These are phyloP conservation scores for Ziziphus jujuba DNA, from an alignment of 306 rosid genomes.

Conservation along the genomic window DNA sequence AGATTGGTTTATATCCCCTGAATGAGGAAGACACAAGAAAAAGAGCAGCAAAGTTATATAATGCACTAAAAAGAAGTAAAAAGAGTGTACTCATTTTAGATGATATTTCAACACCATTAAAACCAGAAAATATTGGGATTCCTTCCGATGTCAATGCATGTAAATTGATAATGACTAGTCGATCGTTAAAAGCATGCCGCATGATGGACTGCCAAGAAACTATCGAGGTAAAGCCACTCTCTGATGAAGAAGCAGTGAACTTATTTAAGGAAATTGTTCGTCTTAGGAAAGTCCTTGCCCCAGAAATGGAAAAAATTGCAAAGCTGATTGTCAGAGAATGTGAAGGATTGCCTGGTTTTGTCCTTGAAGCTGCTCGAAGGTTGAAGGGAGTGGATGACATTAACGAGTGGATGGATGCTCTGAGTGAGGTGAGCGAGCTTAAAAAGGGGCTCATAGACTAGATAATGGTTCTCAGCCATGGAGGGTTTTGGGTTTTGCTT, in stretches of 20 bases:
- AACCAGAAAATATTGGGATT: conserved; percentile 4
- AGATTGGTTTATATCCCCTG: not conserved
- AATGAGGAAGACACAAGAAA: conserved; percentile 5
- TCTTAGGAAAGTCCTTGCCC: not conserved
- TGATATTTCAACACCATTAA: not conserved
- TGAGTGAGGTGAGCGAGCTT: not conserved
- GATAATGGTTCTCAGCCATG: not conserved
- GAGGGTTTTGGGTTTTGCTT: not conserved
- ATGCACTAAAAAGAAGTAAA: not conserved
- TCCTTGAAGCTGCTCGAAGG: not conserved
- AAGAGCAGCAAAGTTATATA: not conserved
- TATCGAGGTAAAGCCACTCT: conserved; percentile 12
- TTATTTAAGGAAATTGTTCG: conserved; percentile 1
- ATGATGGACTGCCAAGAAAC: not conserved
- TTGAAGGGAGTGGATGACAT: conserved; percentile 21
- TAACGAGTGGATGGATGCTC: conserved; percentile 20
- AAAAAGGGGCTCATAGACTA: not conserved
- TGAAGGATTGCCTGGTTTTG: conserved; percentile 13
- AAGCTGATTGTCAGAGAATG: conserved; percentile 1
- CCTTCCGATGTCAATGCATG: not conserved
- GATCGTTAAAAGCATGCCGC: not conserved
- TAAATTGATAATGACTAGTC: conserved; percentile 4
- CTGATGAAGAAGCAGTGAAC: not conserved
- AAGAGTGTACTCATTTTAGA: conserved; percentile 7
- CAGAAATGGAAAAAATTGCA: not conserved